Conservation (phyloP, 78 protist species). For the Kipferlia bialata region DNA sequence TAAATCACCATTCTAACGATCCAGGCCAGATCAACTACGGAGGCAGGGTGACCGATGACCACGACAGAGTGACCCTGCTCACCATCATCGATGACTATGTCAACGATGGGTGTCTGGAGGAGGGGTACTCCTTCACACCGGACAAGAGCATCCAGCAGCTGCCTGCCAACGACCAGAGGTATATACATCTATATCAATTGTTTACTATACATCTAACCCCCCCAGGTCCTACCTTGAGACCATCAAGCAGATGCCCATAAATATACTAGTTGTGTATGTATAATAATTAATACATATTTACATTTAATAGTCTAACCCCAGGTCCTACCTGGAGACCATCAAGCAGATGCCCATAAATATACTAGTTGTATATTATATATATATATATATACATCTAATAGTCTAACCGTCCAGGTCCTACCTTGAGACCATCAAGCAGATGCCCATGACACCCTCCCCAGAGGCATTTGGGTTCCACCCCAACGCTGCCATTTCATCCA, state of each 20-base stretch:
- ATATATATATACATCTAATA: no score
- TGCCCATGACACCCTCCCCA: constrained; percentile 56
- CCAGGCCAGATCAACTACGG: constrained; percentile 29
- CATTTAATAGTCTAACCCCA: constrained; percentile 5
- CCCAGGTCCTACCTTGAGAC: not conserved
- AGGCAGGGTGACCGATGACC: constrained; percentile 32
- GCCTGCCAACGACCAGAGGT: not conserved
- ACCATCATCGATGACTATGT: not conserved
- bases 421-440: not conserved
- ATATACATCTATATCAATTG: no score
- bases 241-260: no score
- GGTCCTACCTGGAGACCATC: not conserved
- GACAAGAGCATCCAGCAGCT: constrained; percentile 4
- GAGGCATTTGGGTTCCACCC: constrained; percentile 67
- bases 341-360: no score
- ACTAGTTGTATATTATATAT: no score
- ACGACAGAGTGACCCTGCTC: constrained; percentile 13
- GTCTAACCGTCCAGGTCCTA: not conserved
- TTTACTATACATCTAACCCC: not conserved
- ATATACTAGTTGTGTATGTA: no score
- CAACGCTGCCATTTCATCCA: constrained; percentile 65
- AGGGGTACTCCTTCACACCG: not conserved
- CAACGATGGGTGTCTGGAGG: not conserved
- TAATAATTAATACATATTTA: no score
- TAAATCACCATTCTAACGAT: no score